A percentile compares a stretch with the other conserved stretches of the same genome.
Conservation (phyloP, 768 basidiomycete genomes). For the Hygrocybe coccinea region DNA sequence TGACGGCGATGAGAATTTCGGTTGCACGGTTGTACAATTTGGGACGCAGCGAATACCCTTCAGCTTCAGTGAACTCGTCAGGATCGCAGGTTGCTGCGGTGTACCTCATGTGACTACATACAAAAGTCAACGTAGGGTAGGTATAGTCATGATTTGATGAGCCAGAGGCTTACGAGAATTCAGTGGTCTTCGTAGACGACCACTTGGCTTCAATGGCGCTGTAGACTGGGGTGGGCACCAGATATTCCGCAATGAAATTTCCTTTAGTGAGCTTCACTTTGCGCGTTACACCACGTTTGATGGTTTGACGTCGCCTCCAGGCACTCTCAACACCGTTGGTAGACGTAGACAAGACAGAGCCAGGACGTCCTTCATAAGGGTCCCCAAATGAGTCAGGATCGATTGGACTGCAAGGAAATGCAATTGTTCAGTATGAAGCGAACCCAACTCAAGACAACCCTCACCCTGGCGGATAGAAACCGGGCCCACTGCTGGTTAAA, state of each 20-base stretch:
- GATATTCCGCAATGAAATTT: slow-evolving; percentile 87
- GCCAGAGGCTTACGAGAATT: slow-evolving; percentile 70
- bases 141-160: background rate
- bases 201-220: slow-evolving; percentile 79
- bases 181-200: slow-evolving; percentile 66
- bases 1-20: slow-evolving; percentile 91
- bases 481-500: slow-evolving; percentile 50
- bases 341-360: slow-evolving; percentile 48
- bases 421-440: slow-evolving; percentile 3
- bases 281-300: slow-evolving; percentile 88
- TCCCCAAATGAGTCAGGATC: slow-evolving; percentile 65
- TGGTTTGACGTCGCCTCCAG: slow-evolving; percentile 77
- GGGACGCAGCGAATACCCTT: slow-evolving; percentile 80
- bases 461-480: slow-evolving; percentile 74
- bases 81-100: slow-evolving; percentile 90
- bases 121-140: background rate
- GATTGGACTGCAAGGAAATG: slow-evolving; percentile 31
- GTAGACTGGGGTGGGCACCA: slow-evolving; percentile 78
- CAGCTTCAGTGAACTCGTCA: slow-evolving; percentile 75
- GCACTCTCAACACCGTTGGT: slow-evolving; percentile 56
- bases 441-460: slow-evolving; percentile 22
- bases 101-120: slow-evolving; percentile 80
- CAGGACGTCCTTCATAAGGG: slow-evolving; percentile 52
- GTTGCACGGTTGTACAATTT: slow-evolving; percentile 86
- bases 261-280: slow-evolving; percentile 91